phyloP scores from a whole-genome alignment of 176 grass and related monocot species.

The Triticum aestivum region IWGSC_CS_RefSeq_v2.1 NC_057798.1:764693087-764693586 shows the following conservation, averaged over 20 bases:
- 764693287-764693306: not conserved
- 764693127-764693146: not conserved
- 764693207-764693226: conserved; percentile 11
- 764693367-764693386: not conserved
- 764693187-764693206: too few species aligned
- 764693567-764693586: conserved; percentile 21
- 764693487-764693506: conserved; percentile 38
- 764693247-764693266: conserved; percentile 24
- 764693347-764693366: conserved; percentile 21
- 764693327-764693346: not conserved
- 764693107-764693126: conserved; percentile 2
- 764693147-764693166: too few species aligned
- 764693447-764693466: conserved; percentile 16
- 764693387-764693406: not conserved
- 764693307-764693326: not conserved
- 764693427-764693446: not conserved
- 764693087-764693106: conserved; percentile 34
- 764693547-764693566: conserved; percentile 23
- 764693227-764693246: conserved; percentile 18
- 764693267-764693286: conserved; percentile 16
- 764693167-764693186: too few species aligned
- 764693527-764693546: conserved; percentile 35
- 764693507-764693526: conserved; percentile 49
- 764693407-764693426: not conserved
- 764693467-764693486: not conserved